These are phyloP conservation scores for Eragrostis tef DNA, from an alignment of 202 grass and related monocot genomes.

Conservation along the genomic window DNA sequence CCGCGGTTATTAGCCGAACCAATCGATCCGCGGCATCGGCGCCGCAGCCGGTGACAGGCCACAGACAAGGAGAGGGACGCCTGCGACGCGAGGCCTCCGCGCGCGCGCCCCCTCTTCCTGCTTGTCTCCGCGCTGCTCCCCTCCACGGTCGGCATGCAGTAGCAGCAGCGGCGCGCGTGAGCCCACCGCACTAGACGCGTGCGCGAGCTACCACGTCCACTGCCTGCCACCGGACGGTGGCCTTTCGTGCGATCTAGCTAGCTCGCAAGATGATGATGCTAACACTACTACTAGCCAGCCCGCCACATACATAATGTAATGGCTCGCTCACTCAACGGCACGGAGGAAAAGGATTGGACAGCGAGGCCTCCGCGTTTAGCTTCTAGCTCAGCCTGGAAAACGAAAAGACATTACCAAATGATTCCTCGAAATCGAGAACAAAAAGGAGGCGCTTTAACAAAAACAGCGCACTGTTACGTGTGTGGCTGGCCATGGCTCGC, in stretches of 20 bases:
- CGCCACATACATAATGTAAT: neutral
- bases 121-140: slow-evolving; percentile 2
- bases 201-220: neutral
- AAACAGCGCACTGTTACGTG: neutral
- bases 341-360: neutral
- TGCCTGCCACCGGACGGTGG: neutral
- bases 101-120: neutral
- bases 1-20: too few relatives aligned
- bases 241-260: slow-evolving; percentile 46
- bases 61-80: neutral
- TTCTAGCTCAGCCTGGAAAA: neutral
- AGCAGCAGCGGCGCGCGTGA: neutral
- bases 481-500: slow-evolving; percentile 4
- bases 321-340: neutral
- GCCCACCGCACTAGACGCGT: slow-evolving; percentile 46
- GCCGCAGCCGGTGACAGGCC: neutral
- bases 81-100: neutral
- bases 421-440: neutral
- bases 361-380: neutral
- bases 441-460: slow-evolving; percentile 7
- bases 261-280: neutral
- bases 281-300: slow-evolving; percentile 3
- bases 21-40: neutral
- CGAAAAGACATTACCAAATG: neutral
- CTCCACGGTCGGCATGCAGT: neutral